These are phyloP conservation scores for Talaromyces sp. DNA, from an alignment of 2,329 filamentous ascomycete genomes.

Conservation along the genomic window DNA sequence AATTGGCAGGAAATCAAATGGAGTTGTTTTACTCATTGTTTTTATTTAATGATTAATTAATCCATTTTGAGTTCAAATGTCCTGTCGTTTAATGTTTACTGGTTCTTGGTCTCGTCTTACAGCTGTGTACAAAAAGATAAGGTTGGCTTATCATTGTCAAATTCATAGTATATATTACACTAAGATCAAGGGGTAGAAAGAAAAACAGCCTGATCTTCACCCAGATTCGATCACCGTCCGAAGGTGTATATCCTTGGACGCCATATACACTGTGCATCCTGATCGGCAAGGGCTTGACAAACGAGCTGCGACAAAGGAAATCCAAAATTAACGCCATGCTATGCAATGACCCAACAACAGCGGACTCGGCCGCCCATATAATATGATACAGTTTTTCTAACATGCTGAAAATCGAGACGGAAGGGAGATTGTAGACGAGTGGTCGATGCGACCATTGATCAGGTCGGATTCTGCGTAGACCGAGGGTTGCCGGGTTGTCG, in stretches of 20 bases:
- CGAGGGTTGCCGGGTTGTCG: not conserved
- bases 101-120: too few species aligned
- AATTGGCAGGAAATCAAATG: not conserved
- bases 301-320: constrained; percentile 10
- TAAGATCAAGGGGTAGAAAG: not conserved
- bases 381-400: constrained; percentile 12
- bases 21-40: not conserved
- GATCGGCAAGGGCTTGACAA: not conserved
- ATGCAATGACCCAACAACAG: constrained; percentile 24
- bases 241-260: not conserved
- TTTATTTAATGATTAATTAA: not conserved
- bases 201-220: not conserved
- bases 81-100: not conserved
- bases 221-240: not conserved
- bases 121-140: not conserved
- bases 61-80: too few species aligned
- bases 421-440: constrained; percentile 8
- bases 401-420: constrained; percentile 8
- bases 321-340: constrained; percentile 34
- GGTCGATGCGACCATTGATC: not conserved
- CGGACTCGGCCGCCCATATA: constrained; percentile 4
- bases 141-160: not conserved
- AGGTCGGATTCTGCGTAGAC: not conserved
- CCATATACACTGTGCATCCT: not conserved
- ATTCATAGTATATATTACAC: not conserved